These are phyloP conservation scores for Yamagishiella unicocca DNA, from an alignment of 139 green algal species.

Conservation along the genomic window DNA sequence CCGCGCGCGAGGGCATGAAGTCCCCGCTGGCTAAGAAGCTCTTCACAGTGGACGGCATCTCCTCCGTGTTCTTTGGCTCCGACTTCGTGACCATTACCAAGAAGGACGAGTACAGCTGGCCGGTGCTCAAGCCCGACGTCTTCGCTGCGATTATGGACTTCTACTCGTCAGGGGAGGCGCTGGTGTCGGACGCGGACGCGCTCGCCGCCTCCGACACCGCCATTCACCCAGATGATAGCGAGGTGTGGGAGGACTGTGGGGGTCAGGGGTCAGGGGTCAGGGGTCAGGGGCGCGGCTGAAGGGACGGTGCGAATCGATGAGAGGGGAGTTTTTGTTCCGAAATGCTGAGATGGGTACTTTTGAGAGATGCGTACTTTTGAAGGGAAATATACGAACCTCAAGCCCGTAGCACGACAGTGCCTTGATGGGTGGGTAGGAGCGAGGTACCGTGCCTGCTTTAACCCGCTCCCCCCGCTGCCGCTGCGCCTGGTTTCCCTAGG, in stretches of 20 bases:
- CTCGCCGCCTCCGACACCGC: slow-evolving; percentile 67
- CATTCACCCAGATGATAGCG: slow-evolving; percentile 83
- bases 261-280: too few relatives aligned
- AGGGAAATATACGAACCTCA: too few relatives aligned
- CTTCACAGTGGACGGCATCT: slow-evolving; percentile 91
- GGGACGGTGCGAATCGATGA: too few relatives aligned
- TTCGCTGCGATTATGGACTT: slow-evolving; percentile 98
- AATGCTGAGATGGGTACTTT: too few relatives aligned
- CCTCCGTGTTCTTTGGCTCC: slow-evolving; percentile 94
- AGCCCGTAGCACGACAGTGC: too few relatives aligned
- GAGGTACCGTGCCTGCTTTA: not conserved
- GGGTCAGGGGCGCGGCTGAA: too few relatives aligned
- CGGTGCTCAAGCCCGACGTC: slow-evolving; percentile 92
- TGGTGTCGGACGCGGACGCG: slow-evolving; percentile 73
- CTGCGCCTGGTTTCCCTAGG: slow-evolving; percentile 54
- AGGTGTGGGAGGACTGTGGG: slow-evolving; percentile 62
- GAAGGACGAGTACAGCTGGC: slow-evolving; percentile 80
- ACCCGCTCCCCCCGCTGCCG: not conserved
- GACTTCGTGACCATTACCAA: slow-evolving; percentile 99
- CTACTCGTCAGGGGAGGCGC: slow-evolving; percentile 83
- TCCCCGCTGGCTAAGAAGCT: slow-evolving; percentile 93
- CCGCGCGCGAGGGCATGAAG: slow-evolving; percentile 84
- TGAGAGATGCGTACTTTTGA: too few relatives aligned
- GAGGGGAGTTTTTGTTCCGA: too few relatives aligned
- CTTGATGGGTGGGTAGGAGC: too few relatives aligned